Evolutionary conservation across 352 stramenopile species (phyloP).

Genomic region (Pythium phragmiticola): DNA sequence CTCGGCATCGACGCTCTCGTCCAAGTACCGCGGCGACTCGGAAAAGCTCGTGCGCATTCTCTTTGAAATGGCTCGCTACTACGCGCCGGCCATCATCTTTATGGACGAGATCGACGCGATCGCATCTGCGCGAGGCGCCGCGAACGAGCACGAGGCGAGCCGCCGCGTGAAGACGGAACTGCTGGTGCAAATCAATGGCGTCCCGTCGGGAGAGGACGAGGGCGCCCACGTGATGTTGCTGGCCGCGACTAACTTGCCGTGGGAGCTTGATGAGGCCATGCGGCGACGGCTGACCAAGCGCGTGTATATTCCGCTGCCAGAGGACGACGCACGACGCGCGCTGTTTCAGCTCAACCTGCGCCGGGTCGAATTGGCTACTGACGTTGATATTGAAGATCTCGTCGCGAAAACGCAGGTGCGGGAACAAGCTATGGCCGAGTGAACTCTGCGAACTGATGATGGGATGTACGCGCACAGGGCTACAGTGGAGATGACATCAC

Average conservation of each 20-base stretch:
- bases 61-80: conserved; percentile 98
- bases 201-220: conserved; percentile 43
- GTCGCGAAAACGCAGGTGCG: conserved; percentile 45
- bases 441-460: conserved; percentile 42
- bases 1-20: conserved; percentile 87
- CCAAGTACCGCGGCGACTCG: conserved; percentile 93
- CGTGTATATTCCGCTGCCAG: conserved; percentile 60
- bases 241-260: conserved; percentile 92
- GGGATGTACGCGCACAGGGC: conserved; percentile 31
- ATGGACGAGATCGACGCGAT: conserved; percentile 99
- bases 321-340: conserved; percentile 42
- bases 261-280: conserved; percentile 92
- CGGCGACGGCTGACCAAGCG: conserved; percentile 91
- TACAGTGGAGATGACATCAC: conserved; percentile 51
- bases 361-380: conserved; percentile 70
- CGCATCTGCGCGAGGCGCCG: conserved; percentile 63
- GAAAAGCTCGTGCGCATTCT: conserved; percentile 97
- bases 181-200: conserved; percentile 97
- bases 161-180: conserved; percentile 95
- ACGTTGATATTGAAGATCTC: conserved; percentile 74
- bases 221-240: conserved; percentile 86
- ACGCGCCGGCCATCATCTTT: conserved; percentile 97
- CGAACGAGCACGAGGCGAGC: conserved; percentile 66
- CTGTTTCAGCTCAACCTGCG: conserved; percentile 81
- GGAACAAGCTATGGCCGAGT: background rate